These are phyloP conservation scores for Forsythia viridissima DNA, from an alignment of 257 asterid genomes.

Conservation along the genomic window DNA sequence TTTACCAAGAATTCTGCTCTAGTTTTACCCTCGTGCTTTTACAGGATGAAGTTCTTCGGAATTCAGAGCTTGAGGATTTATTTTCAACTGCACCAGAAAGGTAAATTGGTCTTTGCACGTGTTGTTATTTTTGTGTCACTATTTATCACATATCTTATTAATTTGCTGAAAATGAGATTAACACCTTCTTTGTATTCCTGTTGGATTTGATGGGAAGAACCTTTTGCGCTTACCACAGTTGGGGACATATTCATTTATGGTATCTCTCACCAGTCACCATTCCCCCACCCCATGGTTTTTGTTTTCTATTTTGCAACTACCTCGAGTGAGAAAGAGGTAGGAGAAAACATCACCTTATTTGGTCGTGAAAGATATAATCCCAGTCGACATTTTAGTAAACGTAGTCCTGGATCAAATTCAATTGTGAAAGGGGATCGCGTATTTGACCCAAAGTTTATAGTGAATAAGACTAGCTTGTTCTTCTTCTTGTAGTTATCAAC, in stretches of 20 bases:
- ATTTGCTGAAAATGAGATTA: background rate
- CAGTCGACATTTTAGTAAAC: background rate
- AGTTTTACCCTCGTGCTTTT: constrained; percentile 32
- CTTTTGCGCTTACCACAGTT: background rate
- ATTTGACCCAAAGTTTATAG: background rate
- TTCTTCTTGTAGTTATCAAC: background rate
- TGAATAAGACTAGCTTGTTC: background rate
- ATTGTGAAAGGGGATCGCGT: background rate
- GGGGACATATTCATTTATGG: background rate
- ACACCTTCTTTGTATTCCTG: constrained; percentile 15
- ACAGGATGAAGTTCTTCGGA: constrained; percentile 87
- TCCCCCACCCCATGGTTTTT: background rate
- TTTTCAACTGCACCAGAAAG: constrained; percentile 97
- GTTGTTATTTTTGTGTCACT: constrained; percentile 5
- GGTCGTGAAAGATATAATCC: background rate
- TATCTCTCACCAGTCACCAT: background rate
- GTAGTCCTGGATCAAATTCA: background rate
- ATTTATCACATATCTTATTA: constrained; percentile 1
- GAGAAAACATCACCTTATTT: background rate
- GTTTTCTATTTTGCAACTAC: background rate
- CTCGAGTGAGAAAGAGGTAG: background rate
- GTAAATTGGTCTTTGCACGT: constrained; percentile 36
- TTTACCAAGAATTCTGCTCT: constrained; percentile 12
- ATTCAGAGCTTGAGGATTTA: constrained; percentile 81
- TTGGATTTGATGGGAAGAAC: constrained; percentile 9